These are phyloP conservation scores for Circinella minor DNA, from an alignment of 371 early-diverging fungal species.

Conservation along the genomic window DNA sequence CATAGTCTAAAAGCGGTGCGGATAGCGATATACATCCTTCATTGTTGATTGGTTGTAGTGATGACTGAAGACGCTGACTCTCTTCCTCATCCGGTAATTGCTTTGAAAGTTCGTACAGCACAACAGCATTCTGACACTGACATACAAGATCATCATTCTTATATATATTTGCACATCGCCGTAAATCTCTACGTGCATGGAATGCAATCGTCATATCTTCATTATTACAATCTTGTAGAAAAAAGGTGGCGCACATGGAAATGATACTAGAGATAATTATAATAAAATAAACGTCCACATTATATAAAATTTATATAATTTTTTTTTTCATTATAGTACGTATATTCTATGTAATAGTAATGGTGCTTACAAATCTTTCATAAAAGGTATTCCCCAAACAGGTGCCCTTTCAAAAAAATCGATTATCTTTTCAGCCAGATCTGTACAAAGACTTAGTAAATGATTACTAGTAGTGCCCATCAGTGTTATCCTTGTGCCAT, in stretches of 20 bases:
- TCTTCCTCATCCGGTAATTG: background rate
- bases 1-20: no score
- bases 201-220: background rate
- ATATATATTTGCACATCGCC: background rate
- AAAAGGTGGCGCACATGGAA: background rate
- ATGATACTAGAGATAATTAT: background rate
- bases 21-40: no score
- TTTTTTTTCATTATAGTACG: no score
- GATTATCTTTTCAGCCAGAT: background rate
- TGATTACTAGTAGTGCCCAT: background rate
- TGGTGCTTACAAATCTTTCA: background rate
- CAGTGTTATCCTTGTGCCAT: no score
- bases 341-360: no score
- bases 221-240: background rate
- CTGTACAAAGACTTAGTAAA: background rate
- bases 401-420: background rate
- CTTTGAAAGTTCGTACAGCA: background rate
- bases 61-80: no score
- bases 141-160: background rate
- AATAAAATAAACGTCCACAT: background rate
- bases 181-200: background rate
- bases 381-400: background rate
- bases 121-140: background rate
- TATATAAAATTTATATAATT: no score
- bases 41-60: no score